Evolutionary conservation across 495 filamentous ascomycete species (phyloP).

Genomic region (Amphirosellinia nigrospora): DNA sequence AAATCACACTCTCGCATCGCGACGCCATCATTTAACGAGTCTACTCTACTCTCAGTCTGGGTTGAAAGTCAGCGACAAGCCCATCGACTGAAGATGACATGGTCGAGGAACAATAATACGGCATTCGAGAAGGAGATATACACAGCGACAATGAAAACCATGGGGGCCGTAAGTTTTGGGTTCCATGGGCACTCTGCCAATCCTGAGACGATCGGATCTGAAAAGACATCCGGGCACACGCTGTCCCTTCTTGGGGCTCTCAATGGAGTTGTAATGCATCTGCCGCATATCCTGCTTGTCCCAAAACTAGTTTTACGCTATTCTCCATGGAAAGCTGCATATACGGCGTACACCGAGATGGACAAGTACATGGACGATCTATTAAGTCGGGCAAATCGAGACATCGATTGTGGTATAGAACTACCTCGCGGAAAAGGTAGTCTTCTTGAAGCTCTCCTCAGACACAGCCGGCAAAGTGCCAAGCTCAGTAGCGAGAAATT

Average conservation of each 20-base stretch:
- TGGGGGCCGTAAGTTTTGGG: conserved; percentile 5
- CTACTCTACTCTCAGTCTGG: conserved; percentile 31
- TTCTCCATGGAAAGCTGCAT: neutral
- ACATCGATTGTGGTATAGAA: neutral
- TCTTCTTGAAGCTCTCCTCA: conserved; percentile 12
- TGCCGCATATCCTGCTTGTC: conserved; percentile 6
- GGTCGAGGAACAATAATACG: neutral
- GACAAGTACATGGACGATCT: conserved; percentile 15
- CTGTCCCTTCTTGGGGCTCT: neutral
- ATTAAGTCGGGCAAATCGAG: neutral
- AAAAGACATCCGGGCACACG: neutral
- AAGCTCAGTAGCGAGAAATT: neutral
- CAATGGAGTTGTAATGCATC: neutral
- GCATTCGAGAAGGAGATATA: neutral
- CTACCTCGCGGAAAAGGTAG: conserved; percentile 15
- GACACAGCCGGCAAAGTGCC: neutral
- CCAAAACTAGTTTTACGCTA: neutral
- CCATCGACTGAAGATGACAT: neutral
- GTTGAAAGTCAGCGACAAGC: conserved; percentile 30
- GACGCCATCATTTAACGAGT: conserved; percentile 31
- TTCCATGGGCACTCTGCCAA: neutral
- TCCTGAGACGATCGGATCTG: neutral
- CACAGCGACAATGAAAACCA: neutral
- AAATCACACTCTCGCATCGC: conserved; percentile 33
- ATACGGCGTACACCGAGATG: conserved; percentile 3